phyloP scores from a whole-genome alignment of 331 rosid species.

The Quercus phellos region DNA sequence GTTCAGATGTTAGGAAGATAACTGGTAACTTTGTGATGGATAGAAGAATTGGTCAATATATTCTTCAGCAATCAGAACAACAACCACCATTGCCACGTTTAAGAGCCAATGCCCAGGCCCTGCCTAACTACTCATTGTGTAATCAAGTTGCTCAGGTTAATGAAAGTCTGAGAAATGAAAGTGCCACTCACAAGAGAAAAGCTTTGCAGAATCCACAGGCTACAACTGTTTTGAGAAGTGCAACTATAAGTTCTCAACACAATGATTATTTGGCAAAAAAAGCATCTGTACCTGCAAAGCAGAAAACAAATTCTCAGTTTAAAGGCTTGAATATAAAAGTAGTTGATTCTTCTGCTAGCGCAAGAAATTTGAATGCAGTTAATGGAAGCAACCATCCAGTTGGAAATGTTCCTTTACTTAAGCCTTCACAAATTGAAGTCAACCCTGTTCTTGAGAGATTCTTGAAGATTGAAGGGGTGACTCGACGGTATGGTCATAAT shows the following conservation, averaged over 20 bases:
- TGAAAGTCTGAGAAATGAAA: not conserved
- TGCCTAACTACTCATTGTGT: not conserved
- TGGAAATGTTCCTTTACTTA: not conserved
- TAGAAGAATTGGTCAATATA: not conserved
- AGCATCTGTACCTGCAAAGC: not conserved
- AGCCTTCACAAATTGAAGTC: conserved; percentile 8
- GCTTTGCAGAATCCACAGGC: not conserved
- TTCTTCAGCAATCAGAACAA: not conserved
- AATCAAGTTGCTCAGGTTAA: conserved; percentile 12
- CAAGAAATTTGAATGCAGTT: not conserved
- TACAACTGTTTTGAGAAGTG: not conserved
- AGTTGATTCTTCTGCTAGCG: conserved; percentile 8
- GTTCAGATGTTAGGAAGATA: conserved; percentile 1
- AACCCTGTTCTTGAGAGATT: conserved; percentile 11
- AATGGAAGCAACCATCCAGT: not conserved
- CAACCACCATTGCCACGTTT: not conserved
- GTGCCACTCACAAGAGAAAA: conserved; percentile 14
- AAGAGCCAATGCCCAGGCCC: conserved; percentile 1
- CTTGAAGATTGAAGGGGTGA: conserved; percentile 14
- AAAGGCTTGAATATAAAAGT: conserved; percentile 12
- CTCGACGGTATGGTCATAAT: conserved; percentile 21
- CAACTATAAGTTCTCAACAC: conserved; percentile 11
- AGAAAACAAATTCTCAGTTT: conserved; percentile 6
- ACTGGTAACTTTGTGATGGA: not conserved
- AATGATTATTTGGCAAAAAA: conserved; percentile 6